Percentiles rank a stretch among this genome's conserved stretches.
These are phyloP conservation scores for Alternaria triticina DNA, from an alignment of 2,329 filamentous ascomycete genomes.

Conservation along the genomic window DNA sequence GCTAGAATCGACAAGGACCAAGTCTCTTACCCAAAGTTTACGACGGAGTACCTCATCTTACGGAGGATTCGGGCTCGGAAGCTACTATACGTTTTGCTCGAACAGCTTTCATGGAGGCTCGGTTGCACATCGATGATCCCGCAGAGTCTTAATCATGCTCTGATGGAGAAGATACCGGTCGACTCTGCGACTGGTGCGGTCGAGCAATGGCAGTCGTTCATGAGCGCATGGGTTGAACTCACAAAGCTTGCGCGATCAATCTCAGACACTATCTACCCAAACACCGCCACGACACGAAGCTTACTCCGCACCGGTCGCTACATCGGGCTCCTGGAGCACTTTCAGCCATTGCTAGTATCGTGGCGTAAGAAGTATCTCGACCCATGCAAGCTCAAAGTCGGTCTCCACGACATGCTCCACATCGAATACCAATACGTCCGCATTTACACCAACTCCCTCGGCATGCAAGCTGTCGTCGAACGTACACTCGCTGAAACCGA, in stretches of 20 bases:
- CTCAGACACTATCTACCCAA: conserved; percentile 61
- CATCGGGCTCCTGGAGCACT: conserved; percentile 57
- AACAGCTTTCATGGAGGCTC: conserved; percentile 60
- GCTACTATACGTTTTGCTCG: conserved; percentile 55
- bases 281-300: conserved; percentile 48
- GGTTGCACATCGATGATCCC: conserved; percentile 60
- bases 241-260: conserved; percentile 58
- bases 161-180: conserved; percentile 50
- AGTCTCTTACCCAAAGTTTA: conserved; percentile 41
- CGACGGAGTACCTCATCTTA: conserved; percentile 37
- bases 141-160: conserved; percentile 50
- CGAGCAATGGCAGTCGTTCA: conserved; percentile 59
- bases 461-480: conserved; percentile 64
- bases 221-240: conserved; percentile 58
- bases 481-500: conserved; percentile 54
- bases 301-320: conserved; percentile 58
- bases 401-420: conserved; percentile 56
- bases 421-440: conserved; percentile 59
- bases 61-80: conserved; percentile 45
- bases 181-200: conserved; percentile 45
- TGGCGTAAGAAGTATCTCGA: conserved; percentile 52
- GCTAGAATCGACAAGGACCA: conserved; percentile 45
- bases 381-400: conserved; percentile 45
- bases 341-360: conserved; percentile 49
- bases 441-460: conserved; percentile 56